phyloP scores from a whole-genome alignment of 805 yeast genomes.

The Yarrowia hollandica region DNA sequence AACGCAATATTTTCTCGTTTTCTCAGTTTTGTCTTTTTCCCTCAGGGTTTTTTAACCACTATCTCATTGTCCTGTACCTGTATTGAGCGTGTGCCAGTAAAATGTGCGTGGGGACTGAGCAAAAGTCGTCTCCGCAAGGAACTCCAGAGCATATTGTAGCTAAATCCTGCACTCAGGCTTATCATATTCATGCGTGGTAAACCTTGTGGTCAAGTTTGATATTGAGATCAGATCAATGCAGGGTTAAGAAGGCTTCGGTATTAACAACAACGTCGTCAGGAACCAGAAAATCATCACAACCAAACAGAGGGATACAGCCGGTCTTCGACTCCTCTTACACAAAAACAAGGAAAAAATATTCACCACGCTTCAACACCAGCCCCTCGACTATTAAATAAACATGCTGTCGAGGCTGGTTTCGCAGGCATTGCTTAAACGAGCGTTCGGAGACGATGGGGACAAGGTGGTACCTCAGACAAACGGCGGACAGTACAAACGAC shows the following conservation, averaged over 20 bases:
- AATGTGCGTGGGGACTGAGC: too few species aligned
- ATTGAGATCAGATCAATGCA: conserved; percentile 28
- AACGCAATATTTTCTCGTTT: too few species aligned
- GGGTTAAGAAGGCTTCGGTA: neutral
- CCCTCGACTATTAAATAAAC: too few species aligned
- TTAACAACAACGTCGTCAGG: neutral
- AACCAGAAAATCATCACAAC: neutral
- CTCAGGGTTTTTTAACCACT: too few species aligned
- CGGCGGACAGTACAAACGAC: neutral
- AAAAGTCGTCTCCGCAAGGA: neutral
- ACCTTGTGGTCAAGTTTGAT: conserved; percentile 23
- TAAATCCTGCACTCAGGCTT: conserved; percentile 8
- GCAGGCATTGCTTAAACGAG: neutral
- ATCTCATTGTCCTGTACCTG: too few species aligned
- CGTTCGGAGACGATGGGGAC: conserved; percentile 5
- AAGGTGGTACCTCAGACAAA: neutral
- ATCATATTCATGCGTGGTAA: conserved; percentile 19
- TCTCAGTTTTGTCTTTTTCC: too few species aligned
- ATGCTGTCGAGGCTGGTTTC: conserved; percentile 17
- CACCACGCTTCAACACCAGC: too few species aligned
- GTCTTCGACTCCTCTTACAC: neutral
- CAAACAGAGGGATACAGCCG: neutral
- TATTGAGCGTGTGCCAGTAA: too few species aligned
- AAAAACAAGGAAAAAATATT: neutral
- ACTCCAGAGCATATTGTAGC: neutral